Percentiles rank a stretch among this genome's conserved stretches.
These are phyloP conservation scores for Gossypium schwendimanii DNA, from an alignment of 441 rosid genomes.

Conservation along the genomic window DNA sequence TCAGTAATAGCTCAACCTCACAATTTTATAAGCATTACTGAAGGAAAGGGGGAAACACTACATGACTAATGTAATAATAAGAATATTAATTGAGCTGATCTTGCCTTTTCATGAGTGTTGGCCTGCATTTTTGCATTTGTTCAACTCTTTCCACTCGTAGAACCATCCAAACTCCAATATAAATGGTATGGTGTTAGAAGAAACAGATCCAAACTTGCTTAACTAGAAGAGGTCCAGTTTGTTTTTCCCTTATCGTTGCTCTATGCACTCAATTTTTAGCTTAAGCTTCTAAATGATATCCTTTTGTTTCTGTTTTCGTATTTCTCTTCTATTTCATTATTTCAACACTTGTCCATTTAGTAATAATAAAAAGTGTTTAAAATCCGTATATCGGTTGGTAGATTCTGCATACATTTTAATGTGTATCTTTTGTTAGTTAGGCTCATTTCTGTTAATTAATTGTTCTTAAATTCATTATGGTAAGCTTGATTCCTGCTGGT, in stretches of 20 bases:
- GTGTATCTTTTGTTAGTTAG: background rate
- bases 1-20: background rate
- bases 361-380: background rate
- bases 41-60: background rate
- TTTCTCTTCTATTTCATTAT: background rate
- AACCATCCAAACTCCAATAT: background rate
- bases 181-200: background rate
- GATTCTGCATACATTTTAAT: background rate
- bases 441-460: background rate
- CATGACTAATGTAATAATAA: background rate
- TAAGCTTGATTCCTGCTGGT: slow-evolving; percentile 28
- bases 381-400: background rate
- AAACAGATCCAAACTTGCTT: background rate
- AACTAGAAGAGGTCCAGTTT: background rate
- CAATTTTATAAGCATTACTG: background rate
- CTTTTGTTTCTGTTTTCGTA: background rate
- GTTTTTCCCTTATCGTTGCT: background rate
- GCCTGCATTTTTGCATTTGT: background rate
- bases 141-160: background rate
- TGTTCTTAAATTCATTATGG: background rate
- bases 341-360: background rate
- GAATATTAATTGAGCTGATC: background rate
- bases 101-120: background rate
- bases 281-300: background rate
- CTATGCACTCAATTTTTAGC: background rate